These are phyloP conservation scores for Penicillium turbatum DNA, from an alignment of 495 filamentous ascomycete genomes.

Conservation along the genomic window DNA sequence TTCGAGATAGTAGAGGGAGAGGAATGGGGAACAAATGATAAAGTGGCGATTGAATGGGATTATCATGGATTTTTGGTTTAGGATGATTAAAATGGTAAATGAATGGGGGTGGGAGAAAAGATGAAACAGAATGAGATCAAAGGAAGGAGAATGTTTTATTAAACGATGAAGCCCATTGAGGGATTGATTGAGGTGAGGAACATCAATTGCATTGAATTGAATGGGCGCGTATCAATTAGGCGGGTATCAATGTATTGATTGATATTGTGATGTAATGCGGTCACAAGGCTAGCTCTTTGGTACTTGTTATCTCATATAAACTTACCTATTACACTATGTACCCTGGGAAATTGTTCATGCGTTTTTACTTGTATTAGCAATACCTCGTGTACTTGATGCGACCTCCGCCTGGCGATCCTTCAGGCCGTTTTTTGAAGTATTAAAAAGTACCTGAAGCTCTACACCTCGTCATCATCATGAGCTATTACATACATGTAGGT, in stretches of 20 bases:
- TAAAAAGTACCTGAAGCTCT: not conserved
- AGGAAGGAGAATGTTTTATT: not conserved
- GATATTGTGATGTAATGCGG: constrained; percentile 1
- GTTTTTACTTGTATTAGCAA: not conserved
- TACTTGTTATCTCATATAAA: not conserved
- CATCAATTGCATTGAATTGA: not conserved
- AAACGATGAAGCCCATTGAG: not conserved
- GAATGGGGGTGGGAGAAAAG: not conserved
- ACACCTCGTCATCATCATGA: constrained; percentile 4
- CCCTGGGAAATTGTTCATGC: too few species aligned
- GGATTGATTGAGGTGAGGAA: not conserved
- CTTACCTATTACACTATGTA: not conserved
- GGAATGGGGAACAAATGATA: not conserved
- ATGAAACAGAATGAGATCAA: not conserved
- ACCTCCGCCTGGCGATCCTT: not conserved
- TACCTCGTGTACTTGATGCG: not conserved
- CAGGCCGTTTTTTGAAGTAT: not conserved
- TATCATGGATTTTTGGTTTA: not conserved
- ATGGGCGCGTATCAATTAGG: constrained; percentile 5
- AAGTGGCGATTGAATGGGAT: not conserved
- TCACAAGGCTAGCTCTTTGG: not conserved
- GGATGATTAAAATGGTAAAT: not conserved
- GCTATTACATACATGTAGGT: too few species aligned
- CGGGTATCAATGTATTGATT: constrained; percentile 5
- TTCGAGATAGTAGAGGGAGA: not conserved